These are phyloP conservation scores for Emiliania huxleyi DNA, from an alignment of 78 protist genomes.

Conservation along the genomic window DNA sequence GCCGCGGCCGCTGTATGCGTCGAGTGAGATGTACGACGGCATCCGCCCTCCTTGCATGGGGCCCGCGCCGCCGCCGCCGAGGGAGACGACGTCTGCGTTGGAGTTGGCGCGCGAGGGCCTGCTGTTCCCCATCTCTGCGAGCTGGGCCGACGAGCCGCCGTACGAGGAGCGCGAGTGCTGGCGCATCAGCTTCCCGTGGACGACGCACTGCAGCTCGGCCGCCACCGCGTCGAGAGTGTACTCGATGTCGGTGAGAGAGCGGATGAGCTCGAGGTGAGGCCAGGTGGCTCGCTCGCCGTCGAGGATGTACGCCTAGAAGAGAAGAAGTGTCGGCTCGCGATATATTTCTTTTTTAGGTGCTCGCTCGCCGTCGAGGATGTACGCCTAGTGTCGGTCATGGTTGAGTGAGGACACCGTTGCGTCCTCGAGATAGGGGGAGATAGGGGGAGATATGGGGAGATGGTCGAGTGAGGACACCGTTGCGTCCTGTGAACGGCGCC, in stretches of 20 bases:
- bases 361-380: too few relatives aligned
- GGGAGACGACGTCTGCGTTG: background rate
- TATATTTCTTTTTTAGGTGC: too few relatives aligned
- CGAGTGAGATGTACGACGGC: background rate
- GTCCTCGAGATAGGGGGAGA: too few relatives aligned
- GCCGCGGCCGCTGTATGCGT: background rate
- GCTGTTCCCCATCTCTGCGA: too few relatives aligned
- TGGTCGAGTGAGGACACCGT: too few relatives aligned
- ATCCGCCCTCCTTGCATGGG: background rate
- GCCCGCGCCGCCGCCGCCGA: background rate
- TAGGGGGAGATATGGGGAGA: too few relatives aligned
- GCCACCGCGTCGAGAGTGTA: background rate
- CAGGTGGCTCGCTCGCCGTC: background rate
- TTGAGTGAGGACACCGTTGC: too few relatives aligned
- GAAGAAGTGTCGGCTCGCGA: too few relatives aligned
- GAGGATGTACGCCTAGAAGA: background rate
- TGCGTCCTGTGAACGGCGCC: too few relatives aligned
- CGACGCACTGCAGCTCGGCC: background rate
- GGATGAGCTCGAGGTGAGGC: background rate
- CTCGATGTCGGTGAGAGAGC: background rate
- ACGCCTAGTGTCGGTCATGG: too few relatives aligned
- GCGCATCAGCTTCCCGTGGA: background rate
- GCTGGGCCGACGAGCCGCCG: background rate
- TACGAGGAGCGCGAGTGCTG: background rate
- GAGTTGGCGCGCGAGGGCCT: background rate